Base-by-base conservation (phyloP, 306 rosid genomes). In the Arachis stenosperma region DNA sequence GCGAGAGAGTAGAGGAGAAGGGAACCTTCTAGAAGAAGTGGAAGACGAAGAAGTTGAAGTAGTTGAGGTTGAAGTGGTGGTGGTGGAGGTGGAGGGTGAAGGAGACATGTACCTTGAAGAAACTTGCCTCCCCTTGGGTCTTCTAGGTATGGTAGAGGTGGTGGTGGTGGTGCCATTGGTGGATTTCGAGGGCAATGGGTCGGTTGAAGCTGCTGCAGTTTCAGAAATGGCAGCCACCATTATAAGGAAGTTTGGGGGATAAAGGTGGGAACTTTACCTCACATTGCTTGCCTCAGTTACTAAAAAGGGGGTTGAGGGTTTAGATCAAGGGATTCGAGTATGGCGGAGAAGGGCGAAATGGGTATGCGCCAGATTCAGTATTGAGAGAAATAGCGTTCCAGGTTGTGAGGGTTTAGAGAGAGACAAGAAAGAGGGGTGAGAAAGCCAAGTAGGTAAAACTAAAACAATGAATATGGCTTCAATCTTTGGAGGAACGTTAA, bases 51-150 rank as follows among this genome's bases (percentile, higher is more conserved):
- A 69, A 11, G 86, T 84, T 0, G 97, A 84, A 62, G 81, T 54
- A 4, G 95, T 84, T 5, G 95, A 67, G 56, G 97, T 78, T 7
- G 90, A 68, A n/a, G 89, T 82, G 0, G 90, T 71, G 88, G 69
- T 71, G 90, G 69, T 0, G 93, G 98, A 85, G 42, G 90, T 84
- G 6, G 98, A 86, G 12, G 94, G 89, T 6, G 96, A 90, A 27
- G 93, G 92, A 30, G 99, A 91, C 98, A 95, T 85, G 76, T 91
- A 95, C 89, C 97, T 95, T 12, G 99, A 95, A 73, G 98, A 89
- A 15, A 95, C 97, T 61, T 88, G 92, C 3, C 96, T 76, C 9
- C 98, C 97, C 70, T 92, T 86, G 27, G 87, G 91, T 77, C 88
- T 84, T 65, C 89, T 84, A 10, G 80, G 83, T 8, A 77, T 40